Conservation (phyloP, 2,329 filamentous ascomycete genomes). For the Raffaelea arxii region DNA sequence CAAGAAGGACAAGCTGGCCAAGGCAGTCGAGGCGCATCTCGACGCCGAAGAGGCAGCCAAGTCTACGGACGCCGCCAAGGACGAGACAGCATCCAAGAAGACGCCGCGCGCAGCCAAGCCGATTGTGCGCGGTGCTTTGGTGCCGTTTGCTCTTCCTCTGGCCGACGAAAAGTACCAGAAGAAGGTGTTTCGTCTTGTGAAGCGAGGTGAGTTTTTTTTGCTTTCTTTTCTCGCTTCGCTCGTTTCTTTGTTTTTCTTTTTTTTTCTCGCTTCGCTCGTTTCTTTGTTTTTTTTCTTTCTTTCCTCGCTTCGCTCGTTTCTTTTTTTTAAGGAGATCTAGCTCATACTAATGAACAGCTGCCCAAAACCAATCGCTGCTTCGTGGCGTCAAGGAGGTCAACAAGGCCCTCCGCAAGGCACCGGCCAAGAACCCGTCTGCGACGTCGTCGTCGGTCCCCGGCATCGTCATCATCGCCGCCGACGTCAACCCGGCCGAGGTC, state of each 20-base stretch:
- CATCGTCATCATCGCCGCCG: constrained; percentile 86
- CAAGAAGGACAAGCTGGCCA: constrained; percentile 64
- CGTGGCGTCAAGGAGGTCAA: constrained; percentile 98
- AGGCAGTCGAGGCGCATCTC: constrained; percentile 57
- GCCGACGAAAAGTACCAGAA: constrained; percentile 67
- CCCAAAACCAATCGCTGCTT: constrained; percentile 91
- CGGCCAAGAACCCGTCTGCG: constrained; percentile 55
- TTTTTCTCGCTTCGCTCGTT: not conserved
- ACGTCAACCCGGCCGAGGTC: constrained; percentile 97
- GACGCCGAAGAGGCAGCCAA: constrained; percentile 15
- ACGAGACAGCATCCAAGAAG: constrained; percentile 26
- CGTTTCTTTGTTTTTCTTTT: constrained; percentile 6
- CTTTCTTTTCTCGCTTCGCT: not conserved
- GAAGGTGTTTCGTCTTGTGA: constrained; percentile 55
- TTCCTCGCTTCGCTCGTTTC: constrained; percentile 8
- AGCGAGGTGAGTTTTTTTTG: constrained; percentile 40
- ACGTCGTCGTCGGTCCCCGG: constrained; percentile 41
- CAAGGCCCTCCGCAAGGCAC: constrained; percentile 92
- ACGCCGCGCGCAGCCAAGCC: constrained; percentile 24
- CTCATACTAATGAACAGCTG: constrained; percentile 47
- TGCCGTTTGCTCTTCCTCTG: constrained; percentile 75
- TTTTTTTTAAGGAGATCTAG: not conserved
- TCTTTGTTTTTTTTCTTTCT: not conserved
- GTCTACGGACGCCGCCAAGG: not conserved
- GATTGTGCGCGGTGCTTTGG: constrained; percentile 40